Percentiles rank a stretch among this genome's conserved stretches.
These are phyloP conservation scores for Xylariaceae sp. DNA, from an alignment of 2,329 filamentous ascomycete genomes.

Conservation along the genomic window DNA sequence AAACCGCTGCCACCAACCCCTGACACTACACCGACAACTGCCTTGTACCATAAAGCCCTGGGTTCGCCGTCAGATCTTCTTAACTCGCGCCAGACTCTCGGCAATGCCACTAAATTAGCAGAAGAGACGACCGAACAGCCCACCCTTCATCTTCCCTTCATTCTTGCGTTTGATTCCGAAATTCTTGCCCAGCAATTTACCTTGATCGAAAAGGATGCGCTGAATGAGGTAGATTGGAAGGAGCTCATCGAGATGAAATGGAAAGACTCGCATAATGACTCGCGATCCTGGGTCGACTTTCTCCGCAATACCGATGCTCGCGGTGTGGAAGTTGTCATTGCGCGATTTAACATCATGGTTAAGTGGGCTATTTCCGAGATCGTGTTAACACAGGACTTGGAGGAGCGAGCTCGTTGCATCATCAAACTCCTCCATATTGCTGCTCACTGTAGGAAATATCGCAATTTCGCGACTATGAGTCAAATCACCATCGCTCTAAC, in stretches of 20 bases:
- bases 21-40: constrained; percentile 54
- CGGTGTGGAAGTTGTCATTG: constrained; percentile 83
- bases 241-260: constrained; percentile 84
- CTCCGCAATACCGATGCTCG: constrained; percentile 73
- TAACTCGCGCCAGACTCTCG: constrained; percentile 46
- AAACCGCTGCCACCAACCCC: constrained; percentile 59
- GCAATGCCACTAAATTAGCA: constrained; percentile 43
- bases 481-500: constrained; percentile 80
- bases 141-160: constrained; percentile 75
- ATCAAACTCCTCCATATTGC: constrained; percentile 86
- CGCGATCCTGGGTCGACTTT: constrained; percentile 83
- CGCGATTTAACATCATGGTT: constrained; percentile 86
- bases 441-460: constrained; percentile 73
- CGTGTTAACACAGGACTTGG: constrained; percentile 73
- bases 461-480: constrained; percentile 85
- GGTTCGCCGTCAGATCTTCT: constrained; percentile 43
- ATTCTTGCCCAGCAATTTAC: constrained; percentile 83
- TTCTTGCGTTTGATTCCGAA: constrained; percentile 81
- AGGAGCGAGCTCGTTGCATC: constrained; percentile 77
- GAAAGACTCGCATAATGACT: constrained; percentile 72
- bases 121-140: constrained; percentile 46
- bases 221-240: constrained; percentile 89
- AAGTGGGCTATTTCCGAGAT: constrained; percentile 86
- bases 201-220: constrained; percentile 82
- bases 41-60: constrained; percentile 45